These are phyloP conservation scores for Penicilliopsis zonata DNA, from an alignment of 495 filamentous ascomycete genomes.

Conservation along the genomic window DNA sequence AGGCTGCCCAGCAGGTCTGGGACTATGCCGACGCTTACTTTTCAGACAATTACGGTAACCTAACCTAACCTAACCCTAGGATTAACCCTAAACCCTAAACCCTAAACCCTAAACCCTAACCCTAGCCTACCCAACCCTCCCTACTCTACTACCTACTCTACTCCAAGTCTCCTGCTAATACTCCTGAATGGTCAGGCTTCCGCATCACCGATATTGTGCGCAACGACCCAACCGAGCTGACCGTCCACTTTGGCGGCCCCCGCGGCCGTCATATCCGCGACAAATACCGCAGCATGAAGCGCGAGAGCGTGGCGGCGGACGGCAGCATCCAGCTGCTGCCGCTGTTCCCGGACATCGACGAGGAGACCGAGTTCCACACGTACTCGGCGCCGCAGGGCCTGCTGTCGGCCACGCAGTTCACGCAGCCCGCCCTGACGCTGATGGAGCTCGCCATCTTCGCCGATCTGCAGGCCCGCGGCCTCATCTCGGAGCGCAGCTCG, in stretches of 20 bases:
- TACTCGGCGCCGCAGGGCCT: conserved; percentile 19
- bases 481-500: conserved; percentile 11
- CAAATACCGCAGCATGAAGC: conserved; percentile 22
- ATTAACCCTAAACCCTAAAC: no score
- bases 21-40: conserved; percentile 24
- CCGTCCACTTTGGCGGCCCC: conserved; percentile 26
- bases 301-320: conserved; percentile 5
- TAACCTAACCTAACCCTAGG: no score
- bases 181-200: conserved; percentile 14
- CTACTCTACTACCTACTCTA: no score
- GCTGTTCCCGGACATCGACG: conserved; percentile 12
- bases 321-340: conserved; percentile 6
- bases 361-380: conserved; percentile 16
- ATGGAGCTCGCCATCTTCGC: conserved; percentile 22
- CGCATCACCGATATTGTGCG: conserved; percentile 23
- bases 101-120: no score
- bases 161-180: conserved; percentile 1
- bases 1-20: conserved; percentile 23
- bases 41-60: conserved; percentile 24
- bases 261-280: conserved; percentile 20
- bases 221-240: conserved; percentile 27
- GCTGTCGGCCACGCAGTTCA: conserved; percentile 27
- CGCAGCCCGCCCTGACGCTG: conserved; percentile 26
- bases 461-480: conserved; percentile 16
- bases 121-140: no score